These are phyloP conservation scores for Oxyria digyna DNA, from an alignment of 148 eudicot genomes.

Conservation along the genomic window DNA sequence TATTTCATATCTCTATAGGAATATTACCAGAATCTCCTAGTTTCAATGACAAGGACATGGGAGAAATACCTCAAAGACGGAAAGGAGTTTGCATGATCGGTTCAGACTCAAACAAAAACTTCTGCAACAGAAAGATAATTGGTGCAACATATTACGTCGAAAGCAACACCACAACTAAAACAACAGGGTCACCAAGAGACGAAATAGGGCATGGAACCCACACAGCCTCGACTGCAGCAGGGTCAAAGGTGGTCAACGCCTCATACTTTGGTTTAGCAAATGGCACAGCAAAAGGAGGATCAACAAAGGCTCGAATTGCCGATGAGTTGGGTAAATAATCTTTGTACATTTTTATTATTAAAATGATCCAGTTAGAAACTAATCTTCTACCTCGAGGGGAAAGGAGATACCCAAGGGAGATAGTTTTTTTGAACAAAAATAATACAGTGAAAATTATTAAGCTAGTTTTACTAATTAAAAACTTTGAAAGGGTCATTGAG, in stretches of 20 bases:
- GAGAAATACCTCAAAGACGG: constrained; percentile 52
- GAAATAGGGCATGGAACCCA: constrained; percentile 51
- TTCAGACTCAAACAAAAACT: constrained; percentile 27
- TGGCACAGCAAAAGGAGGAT: constrained; percentile 52
- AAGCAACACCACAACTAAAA: background rate
- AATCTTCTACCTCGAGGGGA: no score
- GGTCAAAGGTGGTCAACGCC: constrained; percentile 31
- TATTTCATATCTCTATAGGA: constrained; percentile 26
- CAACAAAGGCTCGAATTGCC: constrained; percentile 46
- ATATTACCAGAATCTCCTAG: constrained; percentile 73
- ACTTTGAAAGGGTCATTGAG: no score
- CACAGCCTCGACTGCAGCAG: constrained; percentile 55
- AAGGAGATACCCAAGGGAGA: no score
- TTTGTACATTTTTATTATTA: no score
- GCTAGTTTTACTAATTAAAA: no score
- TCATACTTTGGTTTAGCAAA: constrained; percentile 46
- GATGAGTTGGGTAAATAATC: no score
- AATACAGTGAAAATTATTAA: no score
- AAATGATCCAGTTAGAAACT: no score
- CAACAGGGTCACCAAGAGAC: constrained; percentile 38
- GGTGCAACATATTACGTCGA: constrained; percentile 51
- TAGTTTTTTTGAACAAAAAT: no score
- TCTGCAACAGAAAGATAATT: constrained; percentile 59
- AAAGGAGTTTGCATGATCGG: constrained; percentile 66
- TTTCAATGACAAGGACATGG: constrained; percentile 38